Percentiles rank a stretch among this genome's conserved stretches.
phyloP scores from a whole-genome alignment of 345 rosid genomes.

The Capsella bursapastoris region DNA sequence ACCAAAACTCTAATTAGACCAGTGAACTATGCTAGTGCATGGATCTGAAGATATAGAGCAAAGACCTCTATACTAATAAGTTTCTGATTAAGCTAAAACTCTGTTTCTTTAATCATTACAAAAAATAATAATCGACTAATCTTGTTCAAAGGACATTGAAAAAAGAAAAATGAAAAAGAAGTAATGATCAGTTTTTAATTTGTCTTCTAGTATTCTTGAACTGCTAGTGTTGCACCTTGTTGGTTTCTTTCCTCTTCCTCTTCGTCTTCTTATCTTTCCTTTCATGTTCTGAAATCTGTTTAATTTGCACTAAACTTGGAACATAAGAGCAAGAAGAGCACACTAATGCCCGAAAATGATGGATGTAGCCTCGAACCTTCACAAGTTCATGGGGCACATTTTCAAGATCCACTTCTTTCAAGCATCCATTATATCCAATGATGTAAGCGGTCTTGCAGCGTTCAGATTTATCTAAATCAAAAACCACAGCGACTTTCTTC shows the following conservation, averaged over 20 bases:
- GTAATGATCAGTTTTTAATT: background rate
- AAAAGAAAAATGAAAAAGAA: no score
- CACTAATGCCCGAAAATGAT: no score
- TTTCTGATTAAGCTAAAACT: no score
- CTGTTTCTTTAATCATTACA: no score
- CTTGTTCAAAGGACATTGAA: background rate
- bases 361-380: no score
- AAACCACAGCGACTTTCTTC: background rate
- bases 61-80: no score
- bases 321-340: background rate
- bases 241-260: background rate
- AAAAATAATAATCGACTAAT: background rate
- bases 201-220: background rate
- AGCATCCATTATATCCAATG: background rate
- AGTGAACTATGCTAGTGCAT: no score
- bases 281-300: background rate
- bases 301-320: background rate
- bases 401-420: background rate
- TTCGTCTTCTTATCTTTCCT: background rate
- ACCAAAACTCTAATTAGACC: no score
- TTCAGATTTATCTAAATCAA: background rate
- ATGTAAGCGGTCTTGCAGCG: background rate
- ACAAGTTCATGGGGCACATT: background rate
- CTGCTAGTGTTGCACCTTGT: background rate
- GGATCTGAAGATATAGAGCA: no score